Evolutionary conservation across 768 basidiomycete species (phyloP).

Genomic region (Trametopsis cervina): DNA sequence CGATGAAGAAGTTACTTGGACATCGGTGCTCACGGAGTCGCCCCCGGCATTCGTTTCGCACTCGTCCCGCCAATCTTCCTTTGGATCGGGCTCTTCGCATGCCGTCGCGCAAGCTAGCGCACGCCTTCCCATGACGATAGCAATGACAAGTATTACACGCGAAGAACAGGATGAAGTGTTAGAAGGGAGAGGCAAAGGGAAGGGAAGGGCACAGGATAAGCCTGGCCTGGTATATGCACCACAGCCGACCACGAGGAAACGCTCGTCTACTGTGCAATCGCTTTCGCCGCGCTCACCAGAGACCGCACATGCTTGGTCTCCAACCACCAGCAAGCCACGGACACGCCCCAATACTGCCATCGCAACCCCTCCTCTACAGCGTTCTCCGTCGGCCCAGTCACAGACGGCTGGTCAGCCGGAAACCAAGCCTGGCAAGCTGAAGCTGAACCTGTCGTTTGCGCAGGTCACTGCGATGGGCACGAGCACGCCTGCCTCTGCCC

Average conservation of each 20-base stretch:
- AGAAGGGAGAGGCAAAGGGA: conserved; percentile 2
- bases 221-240: background rate
- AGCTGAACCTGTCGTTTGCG: conserved; percentile 9
- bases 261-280: conserved; percentile 6
- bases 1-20: background rate
- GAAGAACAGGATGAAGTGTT: background rate
- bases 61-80: conserved; percentile 4
- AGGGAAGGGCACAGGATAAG: background rate
- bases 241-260: background rate
- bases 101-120: background rate
- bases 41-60: background rate
- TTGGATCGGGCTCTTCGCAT: conserved; percentile 1
- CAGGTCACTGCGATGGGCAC: conserved; percentile 8
- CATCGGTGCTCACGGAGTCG: background rate
- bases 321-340: background rate
- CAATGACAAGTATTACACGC: conserved; percentile 10
- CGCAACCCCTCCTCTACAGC: background rate
- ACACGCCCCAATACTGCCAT: background rate
- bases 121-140: conserved; percentile 16
- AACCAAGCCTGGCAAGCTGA: conserved; percentile 6
- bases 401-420: background rate
- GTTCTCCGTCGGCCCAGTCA: background rate
- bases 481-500: background rate
- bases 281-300: background rate
- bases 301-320: background rate